Evolutionary conservation across 129 eudicot genomes (phyloP), one percentile per base, ranked within the genome.

Genomic region (Erigeron canadensis): DNA sequence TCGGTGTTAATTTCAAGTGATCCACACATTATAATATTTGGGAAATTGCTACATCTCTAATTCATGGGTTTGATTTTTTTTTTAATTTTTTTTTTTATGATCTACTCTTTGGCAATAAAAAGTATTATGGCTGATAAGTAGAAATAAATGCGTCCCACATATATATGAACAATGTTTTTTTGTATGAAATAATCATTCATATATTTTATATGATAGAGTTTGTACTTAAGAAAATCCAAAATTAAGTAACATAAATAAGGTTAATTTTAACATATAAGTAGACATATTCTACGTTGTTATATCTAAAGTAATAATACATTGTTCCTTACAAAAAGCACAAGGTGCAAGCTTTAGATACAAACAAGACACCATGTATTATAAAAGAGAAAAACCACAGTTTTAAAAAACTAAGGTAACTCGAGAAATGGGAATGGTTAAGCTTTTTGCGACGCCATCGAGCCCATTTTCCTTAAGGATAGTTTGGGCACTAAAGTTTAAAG

Each of bases 401-500:
- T 45, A 6, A 40, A 57, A 5, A 19, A 59, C 16, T 23, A 60
- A 72, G 60, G 48, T 60, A 45, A 23, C 42, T 34, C 16, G 22
- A 50, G 61, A 44, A 21, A 85, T 85, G 90, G 83, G 81, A 15
- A 82, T 78, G 61, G 90, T 88, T 67, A 85, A 85, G 83, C 84
- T 88, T 56, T 78, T 80, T 40, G 82, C 83, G 48, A 75, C 82
- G 68, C 83, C 88, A 88, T 78, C 86, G 18, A 85, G 90, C 68
- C 88, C 77, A 65, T 80, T 22, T 66, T 79, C 57, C 72, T 10
- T 76, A 74, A 77, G 88, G 73, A 59, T 80, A 0, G 72, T 82
- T 11, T 86, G 84, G 81, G 95, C 88, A 48, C 68, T 88, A 38
- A 74, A 78, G 70, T 60, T 84, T 7, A 87, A 87, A 80, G 87